Percentiles rank a stretch among this genome's conserved stretches.
Evolutionary conservation across 176 grass and related monocot genomes (phyloP).

Genomic region (Rhipidocladum racemiflorum): DNA sequence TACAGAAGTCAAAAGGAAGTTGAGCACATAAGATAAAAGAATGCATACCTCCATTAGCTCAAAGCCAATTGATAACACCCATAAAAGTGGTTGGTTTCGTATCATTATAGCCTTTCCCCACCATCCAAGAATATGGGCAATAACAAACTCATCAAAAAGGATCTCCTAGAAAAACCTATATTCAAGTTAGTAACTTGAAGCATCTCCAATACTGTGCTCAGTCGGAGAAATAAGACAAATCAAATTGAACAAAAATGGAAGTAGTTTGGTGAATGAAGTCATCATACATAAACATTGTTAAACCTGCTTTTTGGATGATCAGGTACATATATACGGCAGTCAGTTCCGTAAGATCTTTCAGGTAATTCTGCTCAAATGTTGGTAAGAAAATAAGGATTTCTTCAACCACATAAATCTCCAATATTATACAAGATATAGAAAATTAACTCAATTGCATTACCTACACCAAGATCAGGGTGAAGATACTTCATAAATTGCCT

Average conservation of each 20-base stretch:
- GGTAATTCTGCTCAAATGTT: conserved; percentile 68
- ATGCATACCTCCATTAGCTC: conserved; percentile 86
- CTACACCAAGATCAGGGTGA: conserved; percentile 88
- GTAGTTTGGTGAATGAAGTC: conserved; percentile 56
- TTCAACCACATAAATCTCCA: conserved; percentile 22
- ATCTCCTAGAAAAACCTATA: conserved; percentile 94
- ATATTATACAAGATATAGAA: conserved; percentile 17
- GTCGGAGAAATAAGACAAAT: conserved; percentile 9
- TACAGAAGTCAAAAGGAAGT: conserved; percentile 19
- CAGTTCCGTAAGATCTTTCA: conserved; percentile 94
- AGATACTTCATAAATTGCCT: conserved; percentile 97
- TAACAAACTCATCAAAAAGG: conserved; percentile 98
- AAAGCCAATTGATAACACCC: conserved; percentile 96
- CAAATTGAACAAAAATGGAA: conserved; percentile 35
- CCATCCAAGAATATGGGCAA: conserved; percentile 98
- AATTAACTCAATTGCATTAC: conserved; percentile 49
- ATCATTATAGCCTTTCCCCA: conserved; percentile 99
- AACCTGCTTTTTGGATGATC: conserved; percentile 95
- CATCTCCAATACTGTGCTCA: conserved; percentile 33
- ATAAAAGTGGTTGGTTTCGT: conserved; percentile 96
- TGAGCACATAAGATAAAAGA: conserved; percentile 3
- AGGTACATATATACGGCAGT: conserved; percentile 97
- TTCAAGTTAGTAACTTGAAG: conserved; percentile 70
- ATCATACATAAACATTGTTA: conserved; percentile 99
- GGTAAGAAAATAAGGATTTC: conserved; percentile 28